Evolutionary conservation across 352 stramenopile genomes (phyloP), one percentile per base, ranked within the genome.

Genomic region (Globisporangium polare): DNA sequence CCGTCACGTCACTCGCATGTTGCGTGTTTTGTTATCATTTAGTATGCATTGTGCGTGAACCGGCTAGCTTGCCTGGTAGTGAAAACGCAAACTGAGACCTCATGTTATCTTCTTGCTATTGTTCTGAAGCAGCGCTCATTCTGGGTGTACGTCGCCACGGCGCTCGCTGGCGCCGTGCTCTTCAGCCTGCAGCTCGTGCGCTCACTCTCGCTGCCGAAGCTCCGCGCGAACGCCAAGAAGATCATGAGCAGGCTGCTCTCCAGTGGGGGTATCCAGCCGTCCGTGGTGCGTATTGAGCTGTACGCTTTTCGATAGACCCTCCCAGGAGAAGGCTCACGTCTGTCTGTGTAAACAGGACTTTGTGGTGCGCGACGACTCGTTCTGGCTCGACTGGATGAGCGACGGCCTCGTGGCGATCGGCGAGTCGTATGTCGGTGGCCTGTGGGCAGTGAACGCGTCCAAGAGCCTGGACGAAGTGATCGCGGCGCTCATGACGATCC

Each of bases 321-420:
- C 1, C 2, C 24, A 41, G 46, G 60, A 46, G n/a, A 18, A 45
- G 17, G 17, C 12, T 22, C 58, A 26, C 5, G 20, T 56, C 27
- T 37, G 22, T 26, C 12, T 24, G 41, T 24, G 5, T 53, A 1
- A 61, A 7, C 12, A 94, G 85, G 83, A 92, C 43, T 90, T 94
- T 72, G 67, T 90, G 24, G 78, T 92, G 9, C 80, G 80, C 20
- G 78, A 92, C 56, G 78, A 91, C 39, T 79, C 82, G 0, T 89
- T 94, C 57, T 94, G 86, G 86, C 68, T 94, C 10, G 86, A 94
- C 63, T 94, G 86, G 86, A 93, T 94, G 83, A 88, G 81, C 41
- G 83, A 92, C 29, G 86, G 86, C 2, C 78, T 94, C 15, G 74
- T 94, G 7, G 81, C 81, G 9, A 94, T 94, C 45, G 86, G 86